Evolutionary conservation across 257 asterid species (phyloP), one percentile per base, ranked within the genome.

Genomic region (Ballota nigra): DNA sequence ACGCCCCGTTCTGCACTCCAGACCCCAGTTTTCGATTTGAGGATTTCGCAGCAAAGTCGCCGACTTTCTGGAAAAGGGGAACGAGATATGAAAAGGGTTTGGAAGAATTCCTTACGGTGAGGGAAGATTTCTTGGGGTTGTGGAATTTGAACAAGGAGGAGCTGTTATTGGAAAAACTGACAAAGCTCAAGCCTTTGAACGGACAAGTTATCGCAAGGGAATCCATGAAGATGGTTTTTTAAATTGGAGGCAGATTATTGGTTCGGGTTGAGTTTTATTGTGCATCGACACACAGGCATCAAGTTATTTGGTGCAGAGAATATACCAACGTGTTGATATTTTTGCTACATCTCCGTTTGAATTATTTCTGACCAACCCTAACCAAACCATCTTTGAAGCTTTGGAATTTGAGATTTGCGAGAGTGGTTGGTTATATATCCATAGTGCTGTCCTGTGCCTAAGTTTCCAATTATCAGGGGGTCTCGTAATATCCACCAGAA

Each of bases 1-100:
- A 69, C 0, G 87, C 88, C 34, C 94, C 97, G 66, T 78, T 86
- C 66, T 85, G 91, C 74, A 83, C 88, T 12, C 68, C 92, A 23
- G 83, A 74, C 0, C 58, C 79, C 86, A 81, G 73, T 19, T 52
- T 74, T 34, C 20, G 78, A 11, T 69, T 78, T 8, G 89, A 81
- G 20, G 95, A 59, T 76, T 80, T 83, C 26, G 38, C 13, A 0
- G 91, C 83, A 8, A 86, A 83, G 58, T 71, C 77, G 49, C 65
- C 56, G 18, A 84, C 55, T 78, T 85, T 87, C 71, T 74, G 75
- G 13, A 92, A 61, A 36, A 85, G 43, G 45, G 96, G 92, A 31
- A 83, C 74, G 18, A 89, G 28, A 73, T 76, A 68, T 3, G 92
- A 84, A 73, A 84, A 71, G 79, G 88, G 88, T 61, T 79, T 86